Evolutionary conservation across 768 basidiomycete species (phyloP), one percentile per base, ranked within the genome.

Genomic region (Cystobasidium onofrii): DNA sequence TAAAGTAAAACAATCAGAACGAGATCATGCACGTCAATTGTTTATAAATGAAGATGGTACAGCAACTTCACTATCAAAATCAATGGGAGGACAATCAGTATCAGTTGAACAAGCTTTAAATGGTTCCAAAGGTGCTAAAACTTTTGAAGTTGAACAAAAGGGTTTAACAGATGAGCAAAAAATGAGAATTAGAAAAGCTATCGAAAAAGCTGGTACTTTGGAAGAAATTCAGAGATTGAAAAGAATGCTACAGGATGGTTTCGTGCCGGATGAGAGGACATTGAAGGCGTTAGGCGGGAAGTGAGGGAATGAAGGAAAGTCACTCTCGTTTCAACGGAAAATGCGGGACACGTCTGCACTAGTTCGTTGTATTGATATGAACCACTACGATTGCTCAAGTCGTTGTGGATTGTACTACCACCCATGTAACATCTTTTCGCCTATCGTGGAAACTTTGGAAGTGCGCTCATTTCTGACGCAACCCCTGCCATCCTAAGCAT

Each of bases 1-100:
- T 85, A 88, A 92, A 83, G 90, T 95, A 79, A 88, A 89, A 81
- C 91, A 93, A 82, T 92, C 92, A 91, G 92, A 95, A 83, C 88
- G 92, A 74, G 83, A 87, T 81, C 82, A 86, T 27, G 92, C 87
- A 61, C 87, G 86, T 80, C 80, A 86, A 25, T 82, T 93, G 54
- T 95, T 93, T 84, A 82, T 90, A n/a, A 50, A 67, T 33, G 89
- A 90, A 62, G 84, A 90, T 34, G 87, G 87, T 12, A 31, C 18
- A 27, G 29, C 55, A 52, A 93, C 90, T 29, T 85, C 89, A 7
- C 87, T 94, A 31, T 90, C 90, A 31, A 89, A 89, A 18, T 88
- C 87, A 50, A 84, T 92, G 78, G 88, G 89, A 44, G 25, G 50
- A 27, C 18, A 33, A 36, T 23, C 50, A 18, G 70, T 57, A 12